phyloP scores from a whole-genome alignment of 345 rosid species.

The Boechera stricta region DNA sequence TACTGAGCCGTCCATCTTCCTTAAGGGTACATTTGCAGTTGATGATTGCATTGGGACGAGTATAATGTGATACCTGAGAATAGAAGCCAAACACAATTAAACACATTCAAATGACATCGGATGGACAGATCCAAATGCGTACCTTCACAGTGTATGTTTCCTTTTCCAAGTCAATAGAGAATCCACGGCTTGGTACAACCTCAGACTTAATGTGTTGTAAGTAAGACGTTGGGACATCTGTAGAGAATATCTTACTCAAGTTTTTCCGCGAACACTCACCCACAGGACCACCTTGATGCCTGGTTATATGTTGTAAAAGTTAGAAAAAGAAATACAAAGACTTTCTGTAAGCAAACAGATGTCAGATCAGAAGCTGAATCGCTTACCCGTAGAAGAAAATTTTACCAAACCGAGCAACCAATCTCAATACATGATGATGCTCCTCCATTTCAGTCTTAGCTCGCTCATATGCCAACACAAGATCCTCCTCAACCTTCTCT shows the following conservation, averaged over 20 bases:
- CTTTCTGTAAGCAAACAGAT: constrained; percentile 17
- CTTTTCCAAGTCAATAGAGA: constrained; percentile 49
- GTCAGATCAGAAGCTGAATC: constrained; percentile 20
- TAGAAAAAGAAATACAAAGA: neutral
- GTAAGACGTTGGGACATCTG: constrained; percentile 53
- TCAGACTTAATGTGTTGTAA: constrained; percentile 44
- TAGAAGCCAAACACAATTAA: constrained; percentile 25
- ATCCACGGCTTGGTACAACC: constrained; percentile 50
- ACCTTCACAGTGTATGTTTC: constrained; percentile 67
- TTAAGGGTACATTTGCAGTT: constrained; percentile 58
- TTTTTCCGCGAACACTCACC: constrained; percentile 43
- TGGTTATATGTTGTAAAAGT: constrained; percentile 15
- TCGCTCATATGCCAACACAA: constrained; percentile 50
- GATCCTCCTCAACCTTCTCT: constrained; percentile 55
- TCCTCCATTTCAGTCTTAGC: constrained; percentile 42
- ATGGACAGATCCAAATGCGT: constrained; percentile 42
- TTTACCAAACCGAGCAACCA: constrained; percentile 71
- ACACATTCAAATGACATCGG: constrained; percentile 28
- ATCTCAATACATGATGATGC: constrained; percentile 30
- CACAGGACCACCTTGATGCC: constrained; percentile 34
- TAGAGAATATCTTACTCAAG: constrained; percentile 45
- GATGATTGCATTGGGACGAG: constrained; percentile 44
- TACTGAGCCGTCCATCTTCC: constrained; percentile 55
- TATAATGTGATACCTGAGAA: constrained; percentile 54
- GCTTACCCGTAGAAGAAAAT: constrained; percentile 55